These are phyloP conservation scores for Fistulifera pelliculosa DNA, from an alignment of 108 stramenopile species.

Conservation along the genomic window DNA sequence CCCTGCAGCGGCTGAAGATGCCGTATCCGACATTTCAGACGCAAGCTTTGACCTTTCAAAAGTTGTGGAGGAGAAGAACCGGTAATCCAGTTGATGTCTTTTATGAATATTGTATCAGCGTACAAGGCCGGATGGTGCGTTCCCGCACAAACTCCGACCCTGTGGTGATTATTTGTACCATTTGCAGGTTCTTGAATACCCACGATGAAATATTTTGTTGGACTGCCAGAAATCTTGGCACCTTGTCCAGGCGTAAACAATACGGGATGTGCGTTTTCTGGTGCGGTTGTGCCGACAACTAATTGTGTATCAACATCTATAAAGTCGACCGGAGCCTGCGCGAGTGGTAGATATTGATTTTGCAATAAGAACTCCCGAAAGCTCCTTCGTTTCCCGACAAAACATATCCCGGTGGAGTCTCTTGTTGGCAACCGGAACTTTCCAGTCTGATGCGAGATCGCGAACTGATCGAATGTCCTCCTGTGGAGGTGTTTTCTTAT, in stretches of 20 bases:
- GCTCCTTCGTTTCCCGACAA: slow-evolving; percentile 79
- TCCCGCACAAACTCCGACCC: slow-evolving; percentile 60
- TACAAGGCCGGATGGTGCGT: slow-evolving; percentile 83
- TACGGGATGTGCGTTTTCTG: slow-evolving; percentile 2
- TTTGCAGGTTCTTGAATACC: slow-evolving; percentile 3
- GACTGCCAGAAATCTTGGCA: slow-evolving; percentile 72
- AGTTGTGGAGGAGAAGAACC: slow-evolving; percentile 25
- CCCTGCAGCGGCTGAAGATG: slow-evolving; percentile 72
- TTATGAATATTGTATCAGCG: slow-evolving; percentile 44
- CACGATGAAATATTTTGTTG: slow-evolving; percentile 72
- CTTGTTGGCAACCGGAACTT: slow-evolving; percentile 78
- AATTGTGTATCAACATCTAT: slow-evolving; percentile 66
- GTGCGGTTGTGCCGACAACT: slow-evolving; percentile 23
- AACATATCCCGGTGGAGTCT: slow-evolving; percentile 94
- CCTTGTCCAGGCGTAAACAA: slow-evolving; percentile 80
- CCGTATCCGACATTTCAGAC: slow-evolving; percentile 47
- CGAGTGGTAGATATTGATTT: slow-evolving; percentile 60
- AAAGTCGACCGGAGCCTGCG: slow-evolving; percentile 27
- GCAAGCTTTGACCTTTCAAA: slow-evolving; percentile 9
- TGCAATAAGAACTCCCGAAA: slow-evolving; percentile 66
- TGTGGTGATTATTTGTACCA: slow-evolving; percentile 4
- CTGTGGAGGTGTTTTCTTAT: slow-evolving; percentile 27
- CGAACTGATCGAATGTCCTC: slow-evolving; percentile 48
- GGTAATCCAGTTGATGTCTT: slow-evolving; percentile 61
- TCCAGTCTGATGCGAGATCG: slow-evolving; percentile 51